Base-by-base conservation (phyloP, 768 basidiomycete genomes). In the Clathrus columnatus region DNA sequence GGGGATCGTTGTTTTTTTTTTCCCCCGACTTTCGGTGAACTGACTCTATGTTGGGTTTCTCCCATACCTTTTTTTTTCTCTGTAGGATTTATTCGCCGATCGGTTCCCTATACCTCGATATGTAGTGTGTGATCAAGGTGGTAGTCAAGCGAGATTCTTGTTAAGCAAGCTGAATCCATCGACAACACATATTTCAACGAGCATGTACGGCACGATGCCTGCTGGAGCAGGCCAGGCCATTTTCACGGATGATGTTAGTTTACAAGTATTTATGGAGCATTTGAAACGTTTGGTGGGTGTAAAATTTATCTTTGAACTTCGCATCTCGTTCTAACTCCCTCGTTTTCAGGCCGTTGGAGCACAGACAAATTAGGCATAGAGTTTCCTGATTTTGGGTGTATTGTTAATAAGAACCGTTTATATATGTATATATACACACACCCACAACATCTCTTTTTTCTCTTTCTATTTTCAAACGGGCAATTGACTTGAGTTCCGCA, bases 241-340 rank as follows among this genome's bases (percentile, higher is more conserved):
- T 69, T 96, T 97, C 69, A 99, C 96, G 54, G 96, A 98, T 67
- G 95, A 99, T 69, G 95, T 98, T 59, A 96, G 91, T 67, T 79
- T 97, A 71, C 91, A 94, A 69, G 88, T 94, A 54, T 95, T 96
- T 75, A 94, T 93, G 93, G 94, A 96, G 65, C 90, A 94, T 73
- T 73, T 97, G 70, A 96, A 95, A 69, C 84, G 92, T 64, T 71
- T 97, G 74, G 93, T 57, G 30, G 57, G 29, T 20, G 18, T 11
- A n/a, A 1, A 18, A 54, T 7, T 23, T 17, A 23, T 32, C 32
- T 11, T 41, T 27, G n/a, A 6, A 10, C 18, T 47, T 47, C 24
- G 29, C 30, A 29, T 48, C 36, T 30, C 26, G 27, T 30, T 23
- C n/a, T n/a, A 30, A 16, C 41, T 18, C 44, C 29, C 27, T 20